Percentiles rank a stretch among this genome's conserved stretches.
Conservation (phyloP, 1,284 basidiomycete species). For the Xanthoconium separans region DNA sequence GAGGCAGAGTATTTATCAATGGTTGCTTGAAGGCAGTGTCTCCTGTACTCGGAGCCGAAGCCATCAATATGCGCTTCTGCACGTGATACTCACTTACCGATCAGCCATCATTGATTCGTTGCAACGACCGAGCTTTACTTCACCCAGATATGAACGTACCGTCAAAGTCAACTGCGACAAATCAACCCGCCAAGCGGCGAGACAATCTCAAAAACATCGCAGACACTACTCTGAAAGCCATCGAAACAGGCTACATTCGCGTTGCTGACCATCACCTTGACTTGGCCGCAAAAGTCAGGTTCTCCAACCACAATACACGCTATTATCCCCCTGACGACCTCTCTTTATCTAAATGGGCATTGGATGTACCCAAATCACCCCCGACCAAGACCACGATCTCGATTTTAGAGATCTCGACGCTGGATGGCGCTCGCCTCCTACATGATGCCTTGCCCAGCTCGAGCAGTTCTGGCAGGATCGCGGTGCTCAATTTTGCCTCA, state of each 20-base stretch:
- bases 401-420: slow-evolving; percentile 52
- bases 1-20: no score
- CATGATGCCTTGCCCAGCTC: slow-evolving; percentile 19
- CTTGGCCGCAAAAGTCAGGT: slow-evolving; percentile 32
- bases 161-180: not conserved
- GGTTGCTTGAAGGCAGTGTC: no score
- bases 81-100: no score
- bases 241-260: slow-evolving; percentile 29
- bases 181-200: slow-evolving; percentile 5
- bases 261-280: slow-evolving; percentile 26
- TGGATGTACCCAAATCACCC: slow-evolving; percentile 11
- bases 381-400: slow-evolving; percentile 35
- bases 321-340: slow-evolving; percentile 42
- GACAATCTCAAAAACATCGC: slow-evolving; percentile 31
- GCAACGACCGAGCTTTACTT: no score
- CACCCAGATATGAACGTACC: not conserved
- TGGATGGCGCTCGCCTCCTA: slow-evolving; percentile 46
- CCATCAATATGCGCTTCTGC: no score
- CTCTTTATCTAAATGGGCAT: slow-evolving; percentile 39
- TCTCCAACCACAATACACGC: slow-evolving; percentile 39
- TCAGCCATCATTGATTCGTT: no score
- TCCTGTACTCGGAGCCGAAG: no score
- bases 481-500: slow-evolving; percentile 69
- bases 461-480: slow-evolving; percentile 39
- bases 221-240: slow-evolving; percentile 29